Evolutionary conservation across 345 rosid species (phyloP), one percentile per base, ranked within the genome.

Genomic region (Euphorbia lathyris): DNA sequence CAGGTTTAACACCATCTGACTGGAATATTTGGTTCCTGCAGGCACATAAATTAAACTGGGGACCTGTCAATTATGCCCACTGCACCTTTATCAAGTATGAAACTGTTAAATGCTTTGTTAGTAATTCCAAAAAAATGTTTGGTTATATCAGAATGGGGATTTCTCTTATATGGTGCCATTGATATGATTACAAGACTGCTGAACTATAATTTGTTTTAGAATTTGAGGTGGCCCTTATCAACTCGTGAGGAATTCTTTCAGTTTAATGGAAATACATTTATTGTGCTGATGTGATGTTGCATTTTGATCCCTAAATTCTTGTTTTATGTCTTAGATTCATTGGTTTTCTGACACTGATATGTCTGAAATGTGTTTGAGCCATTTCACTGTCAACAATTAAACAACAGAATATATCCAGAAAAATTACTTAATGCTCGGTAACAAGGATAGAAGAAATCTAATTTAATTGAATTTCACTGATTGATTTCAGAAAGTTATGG

Each of bases 11-110:
- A 45, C 68, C 63, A 72, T 80, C 89, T 82, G 82, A 86, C 80
- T 72, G 53, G 78, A 83, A 69, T 83, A 83, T 87, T 86, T 94
- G 90, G 81, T 91, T 91, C 88, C 85, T 94, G 97, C 96, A 94
- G 97, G 97, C 95, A 94, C 96, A 89, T 91, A 89, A 84, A 76
- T 74, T 74, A 78, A 76, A 78, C 75, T 74, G 80, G 67, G 78
- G 76, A 82, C 65, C 79, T 56, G 78, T 62, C 83, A 73, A 70
- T 87, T 86, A 79, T 79, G 84, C 78, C 76, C 75, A 78, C 86
- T 83, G 77, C 92, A 74, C 80, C 88, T 73, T 81, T 86, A 80
- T 77, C 90, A 86, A 83, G 93, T 87, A 87, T 51, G 90, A 75
- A 82, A 77, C 73, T 52, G 63, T 45, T 66, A 11, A 70, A 70